Conservation (phyloP, 148 eudicot species). For the Rhododendron ferrugineum region DNA sequence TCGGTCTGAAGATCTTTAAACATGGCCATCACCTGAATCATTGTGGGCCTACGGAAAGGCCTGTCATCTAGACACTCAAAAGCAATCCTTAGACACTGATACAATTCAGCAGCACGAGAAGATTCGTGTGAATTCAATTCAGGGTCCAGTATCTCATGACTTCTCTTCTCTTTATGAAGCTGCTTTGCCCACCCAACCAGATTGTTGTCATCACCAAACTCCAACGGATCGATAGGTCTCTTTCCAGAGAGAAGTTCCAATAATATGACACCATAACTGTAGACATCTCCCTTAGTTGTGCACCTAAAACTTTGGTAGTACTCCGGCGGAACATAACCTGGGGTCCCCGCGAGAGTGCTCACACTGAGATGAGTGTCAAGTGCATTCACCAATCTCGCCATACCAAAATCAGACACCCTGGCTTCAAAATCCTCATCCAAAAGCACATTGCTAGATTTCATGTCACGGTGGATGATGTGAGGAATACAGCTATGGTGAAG, state of each 20-base stretch:
- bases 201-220: conserved; percentile 54
- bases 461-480: conserved; percentile 55
- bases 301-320: conserved; percentile 62
- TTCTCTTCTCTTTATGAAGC: conserved; percentile 28
- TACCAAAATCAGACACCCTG: conserved; percentile 58
- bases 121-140: conserved; percentile 24
- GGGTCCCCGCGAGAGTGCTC: conserved; percentile 57
- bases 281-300: conserved; percentile 54
- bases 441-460: conserved; percentile 58
- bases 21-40: conserved; percentile 61
- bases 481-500: conserved; percentile 66
- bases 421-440: conserved; percentile 56
- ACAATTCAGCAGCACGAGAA: conserved; percentile 29
- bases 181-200: conserved; percentile 64
- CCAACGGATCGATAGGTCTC: conserved; percentile 38
- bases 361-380: conserved; percentile 54
- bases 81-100: conserved; percentile 38
- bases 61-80: conserved; percentile 51
- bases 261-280: conserved; percentile 48
- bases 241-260: conserved; percentile 52
- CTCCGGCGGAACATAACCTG: conserved; percentile 60
- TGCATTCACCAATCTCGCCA: conserved; percentile 56
- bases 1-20: conserved; percentile 46
- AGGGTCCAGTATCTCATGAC: conserved; percentile 40
- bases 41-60: conserved; percentile 43